A percentile compares a stretch with the other conserved stretches of the same genome.
These are phyloP conservation scores for Anthostomella pinea DNA, from an alignment of 2,329 filamentous ascomycete genomes.

Conservation along the genomic window DNA sequence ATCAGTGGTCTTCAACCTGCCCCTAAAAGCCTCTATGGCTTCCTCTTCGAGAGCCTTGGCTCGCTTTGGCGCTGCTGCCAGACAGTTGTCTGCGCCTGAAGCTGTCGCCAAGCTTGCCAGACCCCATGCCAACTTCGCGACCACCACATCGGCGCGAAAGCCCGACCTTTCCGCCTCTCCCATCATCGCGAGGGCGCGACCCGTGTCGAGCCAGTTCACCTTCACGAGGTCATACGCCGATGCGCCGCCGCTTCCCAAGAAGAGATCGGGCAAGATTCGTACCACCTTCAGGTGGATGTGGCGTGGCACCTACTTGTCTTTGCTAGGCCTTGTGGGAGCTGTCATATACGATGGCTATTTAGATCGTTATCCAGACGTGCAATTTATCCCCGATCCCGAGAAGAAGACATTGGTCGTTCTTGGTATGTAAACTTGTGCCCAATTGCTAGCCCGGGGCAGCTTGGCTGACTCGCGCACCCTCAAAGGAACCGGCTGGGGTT, in stretches of 20 bases:
- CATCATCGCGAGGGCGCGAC: conserved; percentile 35
- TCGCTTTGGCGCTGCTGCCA: conserved; percentile 29
- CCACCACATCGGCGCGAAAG: conserved; percentile 29
- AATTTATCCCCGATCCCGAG: conserved; percentile 72
- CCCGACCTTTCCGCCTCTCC: conserved; percentile 27
- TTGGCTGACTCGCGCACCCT: conserved; percentile 19
- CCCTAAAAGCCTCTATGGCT: conserved; percentile 39
- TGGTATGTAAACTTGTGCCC: conserved; percentile 53
- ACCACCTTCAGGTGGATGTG: conserved; percentile 74
- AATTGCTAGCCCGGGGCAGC: conserved; percentile 4
- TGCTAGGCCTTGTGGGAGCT: conserved; percentile 66
- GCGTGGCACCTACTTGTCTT: conserved; percentile 76
- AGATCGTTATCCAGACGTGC: conserved; percentile 76
- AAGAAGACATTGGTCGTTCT: conserved; percentile 98
- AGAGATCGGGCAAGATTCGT: conserved; percentile 60
- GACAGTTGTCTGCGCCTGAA: conserved; percentile 28
- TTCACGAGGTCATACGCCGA: conserved; percentile 51
- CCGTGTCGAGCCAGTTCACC: conserved; percentile 40
- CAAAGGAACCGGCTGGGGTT: conserved; percentile 89
- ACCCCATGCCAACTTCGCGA: conserved; percentile 23
- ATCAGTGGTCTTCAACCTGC: conserved; percentile 20
- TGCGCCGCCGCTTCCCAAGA: conserved; percentile 44
- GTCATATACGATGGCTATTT: conserved; percentile 79
- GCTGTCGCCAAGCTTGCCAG: conserved; percentile 31
- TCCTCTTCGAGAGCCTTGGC: conserved; percentile 43